Conservation (phyloP, 106 monocot species). For the Gastrodia elata region DNA sequence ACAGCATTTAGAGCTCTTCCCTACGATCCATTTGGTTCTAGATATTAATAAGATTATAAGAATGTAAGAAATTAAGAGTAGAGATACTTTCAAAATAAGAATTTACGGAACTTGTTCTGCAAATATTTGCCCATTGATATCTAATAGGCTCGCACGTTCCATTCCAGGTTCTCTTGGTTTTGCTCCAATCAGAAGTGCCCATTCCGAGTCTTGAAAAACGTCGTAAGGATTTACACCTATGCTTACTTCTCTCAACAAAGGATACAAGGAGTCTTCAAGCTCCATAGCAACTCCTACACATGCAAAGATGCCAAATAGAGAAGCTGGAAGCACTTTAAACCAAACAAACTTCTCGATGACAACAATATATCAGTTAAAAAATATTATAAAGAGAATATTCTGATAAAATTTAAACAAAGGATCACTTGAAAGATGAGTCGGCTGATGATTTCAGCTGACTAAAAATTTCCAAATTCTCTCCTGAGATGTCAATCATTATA, state of each 20-base stretch:
- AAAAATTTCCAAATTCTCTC: too few relatives aligned
- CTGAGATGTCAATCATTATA: too few relatives aligned
- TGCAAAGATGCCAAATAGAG: background rate
- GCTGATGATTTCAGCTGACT: too few relatives aligned
- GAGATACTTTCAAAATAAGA: background rate
- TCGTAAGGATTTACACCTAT: conserved; percentile 86
- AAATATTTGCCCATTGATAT: conserved; percentile 95
- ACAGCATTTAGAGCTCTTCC: conserved; percentile 97
- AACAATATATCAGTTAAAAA: background rate
- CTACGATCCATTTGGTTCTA: conserved; percentile 24
- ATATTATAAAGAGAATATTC: background rate
- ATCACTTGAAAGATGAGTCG: background rate
- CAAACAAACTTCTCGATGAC: background rate
- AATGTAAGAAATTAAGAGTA: background rate
- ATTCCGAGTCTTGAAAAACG: conserved; percentile 78
- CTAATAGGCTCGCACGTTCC: conserved; percentile 90
- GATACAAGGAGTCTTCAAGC: conserved; percentile 90
- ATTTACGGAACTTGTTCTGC: conserved; percentile 57
- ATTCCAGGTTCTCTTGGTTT: conserved; percentile 95
- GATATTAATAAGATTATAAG: background rate
- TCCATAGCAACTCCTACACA: conserved; percentile 93
- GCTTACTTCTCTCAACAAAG: conserved; percentile 82
- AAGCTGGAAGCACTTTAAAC: background rate
- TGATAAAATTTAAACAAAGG: background rate
- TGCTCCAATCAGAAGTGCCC: conserved; percentile 93